phyloP scores from a whole-genome alignment of 1,284 basidiomycete genomes.

The Ustilago curta region DNA sequence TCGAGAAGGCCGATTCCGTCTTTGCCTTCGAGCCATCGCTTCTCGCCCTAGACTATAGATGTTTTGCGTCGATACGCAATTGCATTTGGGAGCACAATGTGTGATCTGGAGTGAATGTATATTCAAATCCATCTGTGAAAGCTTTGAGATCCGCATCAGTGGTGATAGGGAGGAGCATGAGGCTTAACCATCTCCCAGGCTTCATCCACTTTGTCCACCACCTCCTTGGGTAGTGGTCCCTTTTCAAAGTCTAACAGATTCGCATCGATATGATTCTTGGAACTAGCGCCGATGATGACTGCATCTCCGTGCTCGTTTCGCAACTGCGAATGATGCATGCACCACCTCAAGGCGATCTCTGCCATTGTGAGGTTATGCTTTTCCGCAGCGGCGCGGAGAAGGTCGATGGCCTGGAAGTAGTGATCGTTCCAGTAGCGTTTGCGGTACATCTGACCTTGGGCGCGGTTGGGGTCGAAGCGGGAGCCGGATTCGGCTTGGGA shows the following conservation, averaged over 20 bases:
- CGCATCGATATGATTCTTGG: constrained; percentile 48
- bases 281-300: constrained; percentile 54
- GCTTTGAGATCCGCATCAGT: constrained; percentile 16
- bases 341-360: constrained; percentile 56
- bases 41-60: constrained; percentile 20
- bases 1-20: constrained; percentile 44
- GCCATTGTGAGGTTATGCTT: constrained; percentile 36
- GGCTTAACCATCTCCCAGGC: constrained; percentile 57
- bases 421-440: constrained; percentile 55
- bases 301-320: constrained; percentile 35
- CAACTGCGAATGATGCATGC: constrained; percentile 55
- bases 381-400: constrained; percentile 49
- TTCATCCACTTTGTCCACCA: constrained; percentile 49
- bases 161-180: constrained; percentile 43
- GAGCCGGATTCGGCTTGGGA: constrained; percentile 28
- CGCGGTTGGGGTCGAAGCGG: constrained; percentile 49
- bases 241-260: constrained; percentile 59
- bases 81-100: too few species aligned
- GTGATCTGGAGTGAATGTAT: too few species aligned
- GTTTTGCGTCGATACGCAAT: too few species aligned
- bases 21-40: constrained; percentile 29
- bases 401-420: constrained; percentile 66
- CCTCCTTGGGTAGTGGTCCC: constrained; percentile 36
- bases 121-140: too few species aligned
- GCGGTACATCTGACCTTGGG: constrained; percentile 54